Conservation (phyloP, 148 eudicot genomes). For the Salicornia ramosissima region DNA sequence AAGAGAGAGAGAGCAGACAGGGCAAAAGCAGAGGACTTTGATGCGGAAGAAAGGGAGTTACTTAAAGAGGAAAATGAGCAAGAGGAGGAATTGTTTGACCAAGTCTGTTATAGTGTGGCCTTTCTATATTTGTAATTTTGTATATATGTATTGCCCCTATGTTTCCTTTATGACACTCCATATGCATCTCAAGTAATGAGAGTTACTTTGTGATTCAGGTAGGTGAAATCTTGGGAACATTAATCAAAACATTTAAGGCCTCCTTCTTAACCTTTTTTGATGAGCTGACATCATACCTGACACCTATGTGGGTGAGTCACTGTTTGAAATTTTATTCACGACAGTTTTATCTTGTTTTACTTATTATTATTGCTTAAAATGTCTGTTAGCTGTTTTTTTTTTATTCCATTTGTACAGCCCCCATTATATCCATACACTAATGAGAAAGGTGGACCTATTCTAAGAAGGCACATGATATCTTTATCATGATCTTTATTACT, state of each 20-base stretch:
- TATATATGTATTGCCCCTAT: slow-evolving; percentile 1
- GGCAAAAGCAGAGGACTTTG: slow-evolving; percentile 95
- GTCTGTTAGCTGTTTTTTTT: neutral
- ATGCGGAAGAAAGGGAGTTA: slow-evolving; percentile 94
- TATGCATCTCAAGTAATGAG: neutral
- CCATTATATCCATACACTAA: neutral
- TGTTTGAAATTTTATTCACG: neutral
- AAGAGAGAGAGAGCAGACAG: slow-evolving; percentile 79
- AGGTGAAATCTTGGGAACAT: slow-evolving; percentile 82
- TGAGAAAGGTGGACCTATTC: neutral
- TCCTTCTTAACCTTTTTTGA: slow-evolving; percentile 95
- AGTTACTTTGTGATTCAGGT: slow-evolving; percentile 42
- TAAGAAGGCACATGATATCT: neutral
- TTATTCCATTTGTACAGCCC: no score
- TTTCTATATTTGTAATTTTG: neutral
- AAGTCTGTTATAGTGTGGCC: slow-evolving; percentile 44
- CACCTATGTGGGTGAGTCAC: slow-evolving; percentile 93
- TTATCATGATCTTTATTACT: neutral
- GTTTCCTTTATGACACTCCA: neutral
- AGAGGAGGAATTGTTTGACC: slow-evolving; percentile 95
- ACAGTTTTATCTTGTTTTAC: neutral
- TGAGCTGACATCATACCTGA: slow-evolving; percentile 73
- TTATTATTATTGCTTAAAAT: neutral
- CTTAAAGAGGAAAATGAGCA: slow-evolving; percentile 91
- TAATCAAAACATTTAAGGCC: slow-evolving; percentile 86